Evolutionary conservation across 2,329 filamentous ascomycete genomes (phyloP).

Genomic region (Sordariomycetes sp.): DNA sequence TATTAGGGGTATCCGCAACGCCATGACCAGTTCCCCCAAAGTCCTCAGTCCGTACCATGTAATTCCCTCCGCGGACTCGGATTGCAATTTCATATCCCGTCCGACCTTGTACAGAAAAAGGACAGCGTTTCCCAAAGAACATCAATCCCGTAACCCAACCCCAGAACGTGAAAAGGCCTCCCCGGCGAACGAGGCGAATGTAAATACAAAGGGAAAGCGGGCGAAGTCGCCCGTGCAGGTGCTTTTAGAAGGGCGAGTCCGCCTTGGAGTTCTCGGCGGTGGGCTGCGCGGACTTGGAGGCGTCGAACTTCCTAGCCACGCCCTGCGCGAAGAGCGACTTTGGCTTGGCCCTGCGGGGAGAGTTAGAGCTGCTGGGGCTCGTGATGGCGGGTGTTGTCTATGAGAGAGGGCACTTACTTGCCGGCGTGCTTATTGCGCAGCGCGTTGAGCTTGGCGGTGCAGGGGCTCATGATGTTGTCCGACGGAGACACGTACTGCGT

Average conservation of each 20-base stretch:
- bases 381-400: not conserved
- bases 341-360: slow-evolving; percentile 43
- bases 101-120: not conserved
- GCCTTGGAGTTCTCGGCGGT: slow-evolving; percentile 22
- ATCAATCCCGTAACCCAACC: not conserved
- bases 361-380: not conserved
- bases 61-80: not conserved
- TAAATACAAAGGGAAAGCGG: not conserved
- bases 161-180: slow-evolving; percentile 1
- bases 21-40: not conserved
- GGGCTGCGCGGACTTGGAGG: slow-evolving; percentile 14
- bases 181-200: not conserved
- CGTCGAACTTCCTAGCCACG: slow-evolving; percentile 50
- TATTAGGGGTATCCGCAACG: not conserved
- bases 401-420: slow-evolving; percentile 48
- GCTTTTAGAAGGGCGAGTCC: not conserved
- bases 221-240: not conserved
- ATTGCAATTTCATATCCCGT: not conserved
- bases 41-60: not conserved
- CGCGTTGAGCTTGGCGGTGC: slow-evolving; percentile 70
- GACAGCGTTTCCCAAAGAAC: not conserved
- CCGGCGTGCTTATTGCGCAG: slow-evolving; percentile 70
- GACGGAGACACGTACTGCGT: slow-evolving; percentile 67
- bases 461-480: slow-evolving; percentile 83
- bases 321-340: slow-evolving; percentile 59